Evolutionary conservation across 495 filamentous ascomycete species (phyloP), one percentile per base, ranked within the genome.

Genomic region (Bryoglossum gracile): DNA sequence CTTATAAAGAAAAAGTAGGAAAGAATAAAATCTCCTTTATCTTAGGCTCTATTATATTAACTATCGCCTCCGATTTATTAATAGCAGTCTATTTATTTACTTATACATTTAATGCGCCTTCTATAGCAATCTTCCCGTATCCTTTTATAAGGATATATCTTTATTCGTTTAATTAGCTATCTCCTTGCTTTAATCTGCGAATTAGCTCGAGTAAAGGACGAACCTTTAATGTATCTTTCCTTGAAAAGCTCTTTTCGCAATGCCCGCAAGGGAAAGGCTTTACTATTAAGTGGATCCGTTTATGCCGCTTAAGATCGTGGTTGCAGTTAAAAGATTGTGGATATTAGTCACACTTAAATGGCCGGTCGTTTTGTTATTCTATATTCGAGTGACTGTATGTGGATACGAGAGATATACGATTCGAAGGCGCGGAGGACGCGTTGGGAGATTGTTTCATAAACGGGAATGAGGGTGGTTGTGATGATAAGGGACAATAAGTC

Each of bases 201-300:
- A 1, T 48, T 39, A 9, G 1, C 21, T 26, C 21, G 43, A 11
- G 17, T 39, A 23, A 45, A 37, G 30, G 43, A 40, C 19, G 14
- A 28, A 95, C 91, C 84, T 97, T 97, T 13, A 97, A 72, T n/a
- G 91, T 91, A 70, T 97, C 91, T 62, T 95, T 97, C 32, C 91
- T 14, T 86, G 26, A 94, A 56, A 97, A 97, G 62, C 86, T 90
- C 77, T 95, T 97, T 23, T 94, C 89, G 61, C 91, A 97, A 55
- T 85, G 81, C 4, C 64, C 75, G 60, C 91, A 97, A 0, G 89
- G 89, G 62, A 87, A 96, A 0, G 91, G 91, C 71, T 97, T 97
- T 37, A 95, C 85, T 0, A 87, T 84, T 30, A 95, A 67, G 63
- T 97, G 91, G 44, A 97, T 97, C 46, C 88, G 70, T 63, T 94